phyloP scores from a whole-genome alignment of 2,329 filamentous ascomycete species.

The Ophiosphaerella narmari region DNA sequence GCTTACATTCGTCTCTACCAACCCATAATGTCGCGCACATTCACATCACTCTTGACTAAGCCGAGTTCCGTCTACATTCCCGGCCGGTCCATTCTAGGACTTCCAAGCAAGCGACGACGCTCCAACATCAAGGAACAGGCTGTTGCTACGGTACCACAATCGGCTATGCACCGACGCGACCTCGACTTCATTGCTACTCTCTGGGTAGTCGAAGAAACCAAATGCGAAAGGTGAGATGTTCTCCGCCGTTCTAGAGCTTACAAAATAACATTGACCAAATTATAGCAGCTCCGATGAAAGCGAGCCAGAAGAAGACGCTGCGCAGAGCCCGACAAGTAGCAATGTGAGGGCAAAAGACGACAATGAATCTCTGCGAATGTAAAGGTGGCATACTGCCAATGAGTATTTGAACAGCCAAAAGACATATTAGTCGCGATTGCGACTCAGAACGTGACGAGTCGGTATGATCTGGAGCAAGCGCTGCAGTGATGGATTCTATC shows the following conservation, averaged over 20 bases:
- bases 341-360: background rate
- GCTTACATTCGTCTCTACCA: background rate
- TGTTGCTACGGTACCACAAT: background rate
- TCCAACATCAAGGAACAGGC: background rate
- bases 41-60: background rate
- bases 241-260: background rate
- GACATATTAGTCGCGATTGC: background rate
- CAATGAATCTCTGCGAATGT: background rate
- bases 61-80: background rate
- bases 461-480: constrained; percentile 3
- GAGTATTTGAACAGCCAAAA: background rate
- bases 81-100: background rate
- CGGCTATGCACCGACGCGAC: constrained; percentile 1
- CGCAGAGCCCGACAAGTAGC: background rate
- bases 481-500: constrained; percentile 1
- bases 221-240: background rate
- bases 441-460: background rate
- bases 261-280: background rate
- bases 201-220: constrained; percentile 3
- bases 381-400: background rate
- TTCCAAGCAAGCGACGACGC: background rate
- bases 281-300: background rate
- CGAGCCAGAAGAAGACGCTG: background rate
- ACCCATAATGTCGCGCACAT: background rate
- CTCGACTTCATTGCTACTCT: constrained; percentile 6